phyloP scores from a whole-genome alignment of 2,329 filamentous ascomycete genomes.

The Rutstroemia sydowiana region DNA sequence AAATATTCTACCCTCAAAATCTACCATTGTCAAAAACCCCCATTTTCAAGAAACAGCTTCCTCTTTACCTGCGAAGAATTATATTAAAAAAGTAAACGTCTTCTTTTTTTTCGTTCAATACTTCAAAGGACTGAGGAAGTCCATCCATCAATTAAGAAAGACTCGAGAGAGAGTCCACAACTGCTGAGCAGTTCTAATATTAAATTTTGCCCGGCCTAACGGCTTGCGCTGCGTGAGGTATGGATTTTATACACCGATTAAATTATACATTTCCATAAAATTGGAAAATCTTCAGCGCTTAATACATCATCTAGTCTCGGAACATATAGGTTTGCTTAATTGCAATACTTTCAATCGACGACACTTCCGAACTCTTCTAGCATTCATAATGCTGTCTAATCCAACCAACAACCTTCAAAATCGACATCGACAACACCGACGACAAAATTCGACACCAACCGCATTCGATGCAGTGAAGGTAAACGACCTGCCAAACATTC shows the following conservation, averaged over 20 bases:
- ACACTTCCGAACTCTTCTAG: conserved; percentile 60
- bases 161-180: conserved; percentile 34
- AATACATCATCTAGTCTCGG: conserved; percentile 34
- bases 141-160: conserved; percentile 15
- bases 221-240: conserved; percentile 82
- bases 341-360: conserved; percentile 43
- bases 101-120: conserved; percentile 4
- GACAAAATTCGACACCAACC: conserved; percentile 80
- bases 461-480: conserved; percentile 70
- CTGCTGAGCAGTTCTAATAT: conserved; percentile 42
- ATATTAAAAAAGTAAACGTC: conserved; percentile 1
- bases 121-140: conserved; percentile 24
- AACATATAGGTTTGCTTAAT: conserved; percentile 43
- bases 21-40: neutral
- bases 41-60: neutral
- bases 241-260: conserved; percentile 15
- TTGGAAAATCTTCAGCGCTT: neutral
- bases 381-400: conserved; percentile 75
- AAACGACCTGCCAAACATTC: conserved; percentile 55
- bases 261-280: neutral
- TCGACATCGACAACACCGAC: conserved; percentile 69
- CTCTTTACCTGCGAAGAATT: conserved; percentile 4
- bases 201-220: conserved; percentile 62
- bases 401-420: conserved; percentile 64
- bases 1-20: neutral